Evolutionary conservation across 768 basidiomycete genomes (phyloP).

Genomic region (Lentinula sp.): DNA sequence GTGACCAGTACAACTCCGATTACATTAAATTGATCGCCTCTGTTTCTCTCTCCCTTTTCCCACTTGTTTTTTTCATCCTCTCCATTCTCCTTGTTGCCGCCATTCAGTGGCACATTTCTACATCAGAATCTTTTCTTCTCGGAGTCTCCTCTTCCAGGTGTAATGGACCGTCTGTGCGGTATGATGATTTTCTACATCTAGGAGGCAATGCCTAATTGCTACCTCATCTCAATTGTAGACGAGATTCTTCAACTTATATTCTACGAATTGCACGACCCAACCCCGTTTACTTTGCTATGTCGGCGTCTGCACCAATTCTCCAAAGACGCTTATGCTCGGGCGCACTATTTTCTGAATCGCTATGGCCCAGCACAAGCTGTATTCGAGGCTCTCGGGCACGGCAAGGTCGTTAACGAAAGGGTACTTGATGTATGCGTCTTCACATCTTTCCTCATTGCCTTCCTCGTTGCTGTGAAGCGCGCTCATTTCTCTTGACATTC

Average conservation of each 20-base stretch:
- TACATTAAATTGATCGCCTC: not conserved
- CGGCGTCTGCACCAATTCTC: conserved; percentile 59
- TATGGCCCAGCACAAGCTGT: conserved; percentile 67
- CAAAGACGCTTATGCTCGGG: conserved; percentile 69
- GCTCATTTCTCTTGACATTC: conserved; percentile 10
- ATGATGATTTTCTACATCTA: not conserved
- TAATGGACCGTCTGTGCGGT: conserved; percentile 17
- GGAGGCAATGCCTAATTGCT: conserved; percentile 8
- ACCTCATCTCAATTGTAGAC: conserved; percentile 21
- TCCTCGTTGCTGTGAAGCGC: conserved; percentile 5
- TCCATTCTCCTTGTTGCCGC: conserved; percentile 8
- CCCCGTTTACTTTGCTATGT: conserved; percentile 48
- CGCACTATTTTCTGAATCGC: conserved; percentile 71
- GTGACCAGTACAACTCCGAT: not conserved
- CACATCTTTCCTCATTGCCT: conserved; percentile 14
- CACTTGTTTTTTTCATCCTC: conserved; percentile 4
- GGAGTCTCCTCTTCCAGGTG: not conserved
- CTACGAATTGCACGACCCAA: conserved; percentile 65
- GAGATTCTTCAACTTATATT: conserved; percentile 73
- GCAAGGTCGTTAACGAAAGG: conserved; percentile 54
- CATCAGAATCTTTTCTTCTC: not conserved
- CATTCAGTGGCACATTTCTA: not conserved
- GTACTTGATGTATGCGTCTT: conserved; percentile 58
- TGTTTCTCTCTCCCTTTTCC: conserved; percentile 2
- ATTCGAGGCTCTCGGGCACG: conserved; percentile 70